phyloP scores from a whole-genome alignment of 2,329 filamentous ascomycete species.

The Botrytis medusae region DNA sequence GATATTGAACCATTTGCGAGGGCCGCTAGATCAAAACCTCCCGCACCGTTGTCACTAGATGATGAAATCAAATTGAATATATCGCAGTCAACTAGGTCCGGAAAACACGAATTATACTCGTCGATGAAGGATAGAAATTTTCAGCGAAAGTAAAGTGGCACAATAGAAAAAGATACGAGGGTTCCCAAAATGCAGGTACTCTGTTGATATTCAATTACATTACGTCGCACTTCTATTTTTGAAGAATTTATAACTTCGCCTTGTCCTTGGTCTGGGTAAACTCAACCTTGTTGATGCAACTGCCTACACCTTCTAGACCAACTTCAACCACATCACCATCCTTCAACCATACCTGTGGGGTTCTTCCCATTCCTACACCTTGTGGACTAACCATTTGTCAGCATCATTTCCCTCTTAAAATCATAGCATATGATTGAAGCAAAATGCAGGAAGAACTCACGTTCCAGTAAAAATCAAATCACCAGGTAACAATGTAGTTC shows the following conservation, averaged over 20 bases:
- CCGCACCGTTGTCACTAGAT: background rate
- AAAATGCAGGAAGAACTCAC: slow-evolving; percentile 9
- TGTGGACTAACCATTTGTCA: slow-evolving; percentile 46
- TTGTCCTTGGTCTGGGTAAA: slow-evolving; percentile 43
- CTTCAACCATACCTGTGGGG: slow-evolving; percentile 66
- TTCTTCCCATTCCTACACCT: slow-evolving; percentile 69
- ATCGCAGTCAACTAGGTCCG: background rate
- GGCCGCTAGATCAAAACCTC: background rate
- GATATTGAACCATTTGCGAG: background rate
- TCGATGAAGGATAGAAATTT: background rate
- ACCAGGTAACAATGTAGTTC: slow-evolving; percentile 62
- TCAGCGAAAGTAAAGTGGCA: background rate
- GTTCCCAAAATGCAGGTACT: background rate
- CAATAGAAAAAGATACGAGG: background rate
- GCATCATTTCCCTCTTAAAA: background rate
- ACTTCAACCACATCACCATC: slow-evolving; percentile 71
- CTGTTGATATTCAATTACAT: background rate
- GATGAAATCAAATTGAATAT: background rate
- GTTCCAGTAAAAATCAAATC: slow-evolving; percentile 69
- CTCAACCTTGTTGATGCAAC: slow-evolving; percentile 54
- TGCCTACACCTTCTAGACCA: slow-evolving; percentile 63
- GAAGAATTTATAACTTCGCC: slow-evolving; percentile 29
- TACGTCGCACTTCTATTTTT: background rate
- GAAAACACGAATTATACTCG: background rate
- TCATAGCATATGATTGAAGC: background rate